Evolutionary conservation across 371 early-diverging fungal species (phyloP), one percentile per base, ranked within the genome.

Genomic region (Coemansia sp.): DNA sequence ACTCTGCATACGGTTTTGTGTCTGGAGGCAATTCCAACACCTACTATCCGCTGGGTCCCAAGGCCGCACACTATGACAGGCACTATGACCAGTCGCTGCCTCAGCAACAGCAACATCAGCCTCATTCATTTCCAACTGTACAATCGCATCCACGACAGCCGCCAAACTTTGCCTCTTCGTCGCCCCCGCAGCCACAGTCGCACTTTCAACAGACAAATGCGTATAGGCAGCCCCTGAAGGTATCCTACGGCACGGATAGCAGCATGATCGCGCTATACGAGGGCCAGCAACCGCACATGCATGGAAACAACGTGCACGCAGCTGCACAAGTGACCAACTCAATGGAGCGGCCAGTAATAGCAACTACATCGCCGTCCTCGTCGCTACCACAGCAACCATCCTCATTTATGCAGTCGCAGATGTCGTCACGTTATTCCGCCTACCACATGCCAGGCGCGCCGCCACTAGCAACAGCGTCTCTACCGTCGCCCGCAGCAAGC

Each of bases 371-470:
- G 26, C 68, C 60, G 44, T 53, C 65, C 17, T 48, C 56, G 49
- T 39, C 75, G 28, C 57, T 64, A 23, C 61, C 73, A 39, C 69
- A 69, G 41, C 46, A 49, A 19, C 60, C 63, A 44, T 19, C 71
- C 51, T 62, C 69, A 76, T 72, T 76, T 67, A 72, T 72, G 73
- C 77, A 76, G 55, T 58, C 75, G 36, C 60, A 59, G 39, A 39
- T 64, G 26, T 54, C 77, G 61, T 65, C 73, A 64, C 73, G 65
- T 57, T 68, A 65, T 65, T 61, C 65, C 11, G 73, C 77, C 39
- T 76, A 72, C 73, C 73, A 72, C 73, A 76, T 73, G 66, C 51
- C 68, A 23, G 59, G 54, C 32, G 39, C 65, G 49, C 19, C 73
- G 39, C 55, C 55, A 17, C 28, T 32, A 12, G 9, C 40, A 40